Percentiles rank a stretch among this genome's conserved stretches.
phyloP scores from a whole-genome alignment of 441 rosid species.

The Flueggea neowawraea region DNA sequence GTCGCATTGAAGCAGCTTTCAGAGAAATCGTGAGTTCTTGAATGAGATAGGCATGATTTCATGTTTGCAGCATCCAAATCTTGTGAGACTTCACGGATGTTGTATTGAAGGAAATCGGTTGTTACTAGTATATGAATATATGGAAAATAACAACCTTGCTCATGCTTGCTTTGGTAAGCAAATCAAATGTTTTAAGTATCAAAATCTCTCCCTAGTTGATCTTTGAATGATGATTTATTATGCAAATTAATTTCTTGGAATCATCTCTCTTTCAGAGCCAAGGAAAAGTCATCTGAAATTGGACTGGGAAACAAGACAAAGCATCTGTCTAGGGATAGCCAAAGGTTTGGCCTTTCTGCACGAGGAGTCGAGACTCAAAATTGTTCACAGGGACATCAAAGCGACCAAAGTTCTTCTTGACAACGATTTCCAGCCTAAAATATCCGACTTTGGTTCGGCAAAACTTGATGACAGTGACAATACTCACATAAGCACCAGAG shows the following conservation, averaged over 20 bases:
- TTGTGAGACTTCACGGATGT: slow-evolving; percentile 53
- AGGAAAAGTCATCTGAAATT: slow-evolving; percentile 50
- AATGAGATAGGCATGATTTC: slow-evolving; percentile 81
- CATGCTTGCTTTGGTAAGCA: slow-evolving; percentile 48
- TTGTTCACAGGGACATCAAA: slow-evolving; percentile 84
- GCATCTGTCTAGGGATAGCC: slow-evolving; percentile 63
- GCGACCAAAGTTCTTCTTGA: slow-evolving; percentile 83
- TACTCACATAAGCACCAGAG: slow-evolving; percentile 77
- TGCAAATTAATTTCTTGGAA: no score
- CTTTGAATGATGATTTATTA: no score
- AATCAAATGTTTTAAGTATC: not conserved
- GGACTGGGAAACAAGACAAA: slow-evolving; percentile 66
- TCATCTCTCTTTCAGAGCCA: slow-evolving; percentile 1
- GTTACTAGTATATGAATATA: slow-evolving; percentile 51
- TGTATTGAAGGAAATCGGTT: slow-evolving; percentile 54
- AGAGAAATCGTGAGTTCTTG: slow-evolving; percentile 80
- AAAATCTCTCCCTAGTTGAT: no score
- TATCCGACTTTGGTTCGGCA: slow-evolving; percentile 81
- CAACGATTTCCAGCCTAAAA: slow-evolving; percentile 57
- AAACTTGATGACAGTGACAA: slow-evolving; percentile 79
- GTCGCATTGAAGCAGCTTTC: slow-evolving; percentile 87
- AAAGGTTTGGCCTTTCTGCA: slow-evolving; percentile 76
- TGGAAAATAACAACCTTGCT: slow-evolving; percentile 59
- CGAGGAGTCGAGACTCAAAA: slow-evolving; percentile 70
- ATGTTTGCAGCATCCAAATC: slow-evolving; percentile 51